These are phyloP conservation scores for Neurospora sp. DNA, from an alignment of 495 filamentous ascomycete genomes.

Conservation along the genomic window DNA sequence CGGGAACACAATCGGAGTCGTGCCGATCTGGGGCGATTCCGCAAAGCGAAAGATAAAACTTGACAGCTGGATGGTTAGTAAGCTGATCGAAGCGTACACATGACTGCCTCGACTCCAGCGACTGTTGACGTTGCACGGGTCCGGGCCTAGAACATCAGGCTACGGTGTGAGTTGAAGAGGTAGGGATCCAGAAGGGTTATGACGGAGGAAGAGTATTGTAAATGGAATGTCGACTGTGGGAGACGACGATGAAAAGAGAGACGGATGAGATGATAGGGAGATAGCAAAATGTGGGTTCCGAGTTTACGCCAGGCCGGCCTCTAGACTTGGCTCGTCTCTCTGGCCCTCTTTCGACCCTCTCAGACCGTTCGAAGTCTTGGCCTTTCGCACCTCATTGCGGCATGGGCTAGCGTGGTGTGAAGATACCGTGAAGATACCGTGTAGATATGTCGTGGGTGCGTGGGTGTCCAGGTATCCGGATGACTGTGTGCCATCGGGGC, in stretches of 20 bases:
- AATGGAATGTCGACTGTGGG: not conserved
- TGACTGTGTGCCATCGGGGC: not conserved
- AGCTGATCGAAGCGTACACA: not conserved
- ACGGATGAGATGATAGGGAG: not conserved
- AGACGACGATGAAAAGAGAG: not conserved
- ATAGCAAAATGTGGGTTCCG: not conserved
- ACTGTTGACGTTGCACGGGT: not conserved
- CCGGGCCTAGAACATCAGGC: not conserved
- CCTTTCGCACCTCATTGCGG: not conserved
- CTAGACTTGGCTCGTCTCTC: not conserved
- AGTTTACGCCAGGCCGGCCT: not conserved
- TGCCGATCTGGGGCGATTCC: constrained; percentile 6
- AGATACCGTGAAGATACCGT: not conserved
- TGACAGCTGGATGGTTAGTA: not conserved
- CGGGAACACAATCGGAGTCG: constrained; percentile 5
- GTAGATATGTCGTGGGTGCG: not conserved
- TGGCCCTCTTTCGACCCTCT: not conserved
- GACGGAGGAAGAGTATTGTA: not conserved
- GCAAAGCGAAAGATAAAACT: constrained; percentile 6
- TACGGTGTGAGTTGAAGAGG: not conserved
- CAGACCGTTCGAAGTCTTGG: not conserved
- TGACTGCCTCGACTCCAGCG: not conserved
- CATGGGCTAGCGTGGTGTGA: not conserved
- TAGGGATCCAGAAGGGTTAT: not conserved
- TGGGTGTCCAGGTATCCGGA: not conserved